Evolutionary conservation across 192 early-diverging fungal genomes (phyloP), one percentile per base, ranked within the genome.

Genomic region (Martensiomyces pterosporus): DNA sequence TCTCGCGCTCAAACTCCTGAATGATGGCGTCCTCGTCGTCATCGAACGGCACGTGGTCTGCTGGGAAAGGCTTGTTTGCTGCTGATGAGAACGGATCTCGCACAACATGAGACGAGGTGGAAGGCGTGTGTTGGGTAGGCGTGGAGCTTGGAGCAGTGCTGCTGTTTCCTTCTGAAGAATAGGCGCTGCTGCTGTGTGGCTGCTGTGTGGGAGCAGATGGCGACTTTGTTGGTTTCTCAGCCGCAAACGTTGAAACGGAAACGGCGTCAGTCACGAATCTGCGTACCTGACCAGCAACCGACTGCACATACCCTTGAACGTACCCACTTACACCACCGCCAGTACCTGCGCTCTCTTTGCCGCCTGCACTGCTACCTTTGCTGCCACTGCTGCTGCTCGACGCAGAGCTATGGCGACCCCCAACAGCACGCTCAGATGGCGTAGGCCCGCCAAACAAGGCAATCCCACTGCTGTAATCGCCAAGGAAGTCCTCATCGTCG

Each of bases 1-100:
- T 74, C 40, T 74, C 71, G 40, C 71, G 71, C 64, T 74, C 71
- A 55, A 74, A 74, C 52, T 67, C 55, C 43, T 74, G 71, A 29
- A 74, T 74, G 17, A 74, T 74, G 9, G 64, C 55, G 24, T 74
- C 71, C 27, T 74, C 71, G 36, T 74, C 71, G 37, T 71, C 68
- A 41, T 73, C 69, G 33, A 74, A 74, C 6, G 64, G 71, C 27
- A 67, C 44, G 32, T 49, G 55, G 34, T 74, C 70, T 39, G 55
- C 48, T 35, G 39, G 39, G 29, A 15, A 40, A 21, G 2, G 26
- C 22, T 14, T 51, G 42, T 24, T 19, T 34, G 23, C 27, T 47
- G 18, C 24, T 4, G 61, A 50, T 1, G 52, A 43, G 29, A 62
- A 67, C 3, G 71, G 70, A 27, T 74, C 70, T 25, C 70, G 70